Evolutionary conservation across 176 grass and related monocot species (phyloP).

Genomic region (Zoysia pacifica): DNA sequence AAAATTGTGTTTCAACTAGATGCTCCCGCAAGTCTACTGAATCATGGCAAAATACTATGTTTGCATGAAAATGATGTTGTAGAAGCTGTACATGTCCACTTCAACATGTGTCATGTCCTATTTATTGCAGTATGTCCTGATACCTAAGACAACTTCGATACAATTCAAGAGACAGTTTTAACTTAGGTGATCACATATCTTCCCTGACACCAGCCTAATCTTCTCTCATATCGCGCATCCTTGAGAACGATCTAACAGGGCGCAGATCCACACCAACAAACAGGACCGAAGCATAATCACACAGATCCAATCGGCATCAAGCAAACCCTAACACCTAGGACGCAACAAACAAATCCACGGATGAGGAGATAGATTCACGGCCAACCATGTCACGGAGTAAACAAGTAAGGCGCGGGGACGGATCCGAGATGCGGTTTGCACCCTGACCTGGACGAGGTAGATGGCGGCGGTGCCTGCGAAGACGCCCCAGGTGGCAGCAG

Average conservation of each 20-base stretch:
- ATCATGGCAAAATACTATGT: not conserved
- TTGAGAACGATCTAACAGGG: not conserved
- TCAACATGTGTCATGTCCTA: not conserved
- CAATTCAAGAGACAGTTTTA: not conserved
- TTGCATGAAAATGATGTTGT: not conserved
- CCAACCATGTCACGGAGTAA: not conserved
- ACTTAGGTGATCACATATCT: not conserved
- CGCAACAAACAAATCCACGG: not conserved
- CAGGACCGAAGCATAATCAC: not conserved
- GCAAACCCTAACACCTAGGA: slow-evolving; percentile 29
- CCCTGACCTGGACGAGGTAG: slow-evolving; percentile 82
- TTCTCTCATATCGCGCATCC: not conserved
- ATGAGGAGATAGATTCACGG: not conserved
- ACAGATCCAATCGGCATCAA: slow-evolving; percentile 29
- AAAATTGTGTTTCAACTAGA: not conserved
- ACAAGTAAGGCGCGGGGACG: not conserved
- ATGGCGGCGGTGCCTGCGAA: slow-evolving; percentile 59
- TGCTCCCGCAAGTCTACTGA: not conserved
- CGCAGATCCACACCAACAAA: slow-evolving; percentile 20
- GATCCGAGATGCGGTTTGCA: not conserved
- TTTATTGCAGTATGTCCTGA: slow-evolving; percentile 19
- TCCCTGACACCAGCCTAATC: not conserved
- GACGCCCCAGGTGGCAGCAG: slow-evolving; percentile 79
- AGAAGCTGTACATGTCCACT: not conserved
- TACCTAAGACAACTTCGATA: not conserved